Evolutionary conservation across 1,284 basidiomycete genomes (phyloP).

Genomic region (Ceratobasidium sp.): DNA sequence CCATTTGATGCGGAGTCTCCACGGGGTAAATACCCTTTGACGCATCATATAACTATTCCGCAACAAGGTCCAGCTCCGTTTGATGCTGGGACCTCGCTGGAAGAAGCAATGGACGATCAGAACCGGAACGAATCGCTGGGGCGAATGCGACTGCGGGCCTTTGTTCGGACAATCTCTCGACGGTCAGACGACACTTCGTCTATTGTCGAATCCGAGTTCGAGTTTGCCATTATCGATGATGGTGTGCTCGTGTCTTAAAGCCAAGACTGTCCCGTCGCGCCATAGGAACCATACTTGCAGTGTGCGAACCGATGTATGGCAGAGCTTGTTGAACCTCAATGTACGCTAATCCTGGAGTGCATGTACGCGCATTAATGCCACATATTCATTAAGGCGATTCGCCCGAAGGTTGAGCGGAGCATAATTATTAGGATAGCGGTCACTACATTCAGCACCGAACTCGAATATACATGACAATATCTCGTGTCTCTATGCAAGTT

Average conservation of each 20-base stretch:
- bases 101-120: constrained; percentile 45
- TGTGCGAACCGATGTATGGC: too few relatives aligned
- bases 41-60: constrained; percentile 58
- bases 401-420: too few relatives aligned
- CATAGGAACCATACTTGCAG: too few relatives aligned
- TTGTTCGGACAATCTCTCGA: constrained; percentile 48
- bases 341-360: too few relatives aligned
- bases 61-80: constrained; percentile 47
- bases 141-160: constrained; percentile 48
- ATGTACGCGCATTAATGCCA: too few relatives aligned
- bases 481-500: too few relatives aligned
- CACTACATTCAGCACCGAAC: too few relatives aligned
- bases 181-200: not conserved
- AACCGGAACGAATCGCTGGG: constrained; percentile 44
- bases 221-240: constrained; percentile 16
- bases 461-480: too few relatives aligned
- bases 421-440: too few relatives aligned
- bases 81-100: constrained; percentile 45
- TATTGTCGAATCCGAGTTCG: constrained; percentile 22
- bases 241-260: constrained; percentile 15
- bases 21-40: constrained; percentile 47
- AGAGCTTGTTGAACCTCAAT: too few relatives aligned
- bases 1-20: constrained; percentile 44
- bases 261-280: too few relatives aligned
- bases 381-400: too few relatives aligned